Conservation (phyloP, 129 eudicot genomes). For the Flaveria bidentis region DNA sequence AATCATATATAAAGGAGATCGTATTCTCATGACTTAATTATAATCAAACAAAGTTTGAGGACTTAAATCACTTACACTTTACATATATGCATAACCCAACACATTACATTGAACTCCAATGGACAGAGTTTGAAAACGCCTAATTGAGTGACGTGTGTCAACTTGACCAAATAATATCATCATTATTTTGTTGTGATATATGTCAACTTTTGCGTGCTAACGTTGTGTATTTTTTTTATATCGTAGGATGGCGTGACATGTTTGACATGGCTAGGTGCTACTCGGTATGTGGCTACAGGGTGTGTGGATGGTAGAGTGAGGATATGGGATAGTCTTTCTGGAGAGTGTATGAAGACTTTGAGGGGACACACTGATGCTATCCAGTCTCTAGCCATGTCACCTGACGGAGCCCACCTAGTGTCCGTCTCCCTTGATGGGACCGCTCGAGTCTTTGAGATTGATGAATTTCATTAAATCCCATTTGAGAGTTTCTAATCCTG, state of each 20-base stretch:
- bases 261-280: slow-evolving; percentile 75
- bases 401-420: slow-evolving; percentile 26
- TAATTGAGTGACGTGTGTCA: not conserved
- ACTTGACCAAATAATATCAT: not conserved
- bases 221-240: not conserved
- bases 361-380: slow-evolving; percentile 72
- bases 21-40: not conserved
- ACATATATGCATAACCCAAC: not conserved
- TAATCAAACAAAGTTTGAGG: not conserved
- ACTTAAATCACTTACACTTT: not conserved
- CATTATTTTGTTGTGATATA: not conserved
- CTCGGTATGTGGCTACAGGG: slow-evolving; percentile 74
- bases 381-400: slow-evolving; percentile 67
- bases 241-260: slow-evolving; percentile 74
- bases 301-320: slow-evolving; percentile 89
- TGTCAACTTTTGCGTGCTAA: not conserved
- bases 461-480: slow-evolving; percentile 20
- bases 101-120: no score
- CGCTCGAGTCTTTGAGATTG: slow-evolving; percentile 29
- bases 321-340: slow-evolving; percentile 90
- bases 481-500: no score
- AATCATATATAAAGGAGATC: no score
- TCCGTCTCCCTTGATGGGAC: slow-evolving; percentile 30
- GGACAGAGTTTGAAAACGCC: not conserved
- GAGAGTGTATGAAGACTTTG: slow-evolving; percentile 60